A percentile compares a stretch with the other conserved stretches of the same genome.
Evolutionary conservation across 768 basidiomycete species (phyloP).

Genomic region (Mycena epipterygia): DNA sequence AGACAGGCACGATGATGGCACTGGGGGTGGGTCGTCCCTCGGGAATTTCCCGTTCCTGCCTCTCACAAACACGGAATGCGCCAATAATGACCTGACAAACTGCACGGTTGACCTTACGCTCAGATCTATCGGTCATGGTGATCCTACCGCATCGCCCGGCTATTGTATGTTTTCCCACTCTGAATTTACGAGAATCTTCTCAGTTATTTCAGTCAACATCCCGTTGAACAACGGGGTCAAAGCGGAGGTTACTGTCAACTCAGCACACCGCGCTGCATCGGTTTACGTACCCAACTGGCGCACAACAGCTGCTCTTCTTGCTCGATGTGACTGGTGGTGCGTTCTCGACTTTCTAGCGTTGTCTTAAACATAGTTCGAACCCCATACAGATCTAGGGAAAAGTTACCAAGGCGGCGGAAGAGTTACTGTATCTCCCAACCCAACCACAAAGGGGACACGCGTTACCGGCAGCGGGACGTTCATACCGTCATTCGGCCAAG

Average conservation of each 20-base stretch:
- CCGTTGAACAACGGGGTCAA: slow-evolving; percentile 56
- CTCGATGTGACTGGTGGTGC: slow-evolving; percentile 28
- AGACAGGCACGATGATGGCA: slow-evolving; percentile 30
- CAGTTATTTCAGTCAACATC: slow-evolving; percentile 25
- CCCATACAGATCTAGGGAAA: slow-evolving; percentile 19
- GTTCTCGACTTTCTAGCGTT: not conserved
- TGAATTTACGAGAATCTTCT: not conserved
- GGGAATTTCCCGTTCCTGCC: slow-evolving; percentile 28
- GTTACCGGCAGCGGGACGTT: slow-evolving; percentile 25
- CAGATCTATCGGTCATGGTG: slow-evolving; percentile 24
- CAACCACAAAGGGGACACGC: slow-evolving; percentile 22
- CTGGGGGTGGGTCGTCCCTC: slow-evolving; percentile 29
- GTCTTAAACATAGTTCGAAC: not conserved
- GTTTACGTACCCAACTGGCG: slow-evolving; percentile 58
- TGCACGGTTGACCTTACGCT: slow-evolving; percentile 16
- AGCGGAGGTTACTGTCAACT: slow-evolving; percentile 61
- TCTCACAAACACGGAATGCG: slow-evolving; percentile 20
- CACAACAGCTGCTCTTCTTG: slow-evolving; percentile 42
- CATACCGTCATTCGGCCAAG: slow-evolving; percentile 32
- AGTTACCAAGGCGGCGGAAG: slow-evolving; percentile 19
- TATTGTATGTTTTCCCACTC: slow-evolving; percentile 22
- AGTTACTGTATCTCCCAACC: slow-evolving; percentile 25
- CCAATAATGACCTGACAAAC: slow-evolving; percentile 27
- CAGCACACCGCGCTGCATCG: slow-evolving; percentile 59
- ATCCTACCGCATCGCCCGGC: slow-evolving; percentile 33